Percentiles rank a stretch among this genome's conserved stretches.
phyloP scores from a whole-genome alignment of 2,329 filamentous ascomycete genomes.

The Dothistroma pini region DNA sequence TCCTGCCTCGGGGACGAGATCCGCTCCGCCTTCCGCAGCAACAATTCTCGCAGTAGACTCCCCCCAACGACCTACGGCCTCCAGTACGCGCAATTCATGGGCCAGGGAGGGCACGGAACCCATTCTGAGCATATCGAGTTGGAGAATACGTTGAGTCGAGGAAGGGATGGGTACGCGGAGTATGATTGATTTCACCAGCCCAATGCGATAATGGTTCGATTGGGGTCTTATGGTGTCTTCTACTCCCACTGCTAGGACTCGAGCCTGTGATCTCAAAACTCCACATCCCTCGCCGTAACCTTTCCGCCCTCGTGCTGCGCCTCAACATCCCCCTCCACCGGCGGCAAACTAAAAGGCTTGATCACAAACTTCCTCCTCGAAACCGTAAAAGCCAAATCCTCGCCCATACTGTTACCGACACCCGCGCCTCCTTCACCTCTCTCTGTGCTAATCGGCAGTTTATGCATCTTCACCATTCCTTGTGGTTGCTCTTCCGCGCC shows the following conservation, averaged over 20 bases:
- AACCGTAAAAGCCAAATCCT: slow-evolving; percentile 87
- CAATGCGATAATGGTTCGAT: not conserved
- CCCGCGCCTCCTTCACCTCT: slow-evolving; percentile 75
- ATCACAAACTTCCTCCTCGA: slow-evolving; percentile 81
- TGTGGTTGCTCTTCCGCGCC: slow-evolving; percentile 72
- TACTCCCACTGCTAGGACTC: not conserved
- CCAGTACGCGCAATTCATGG: slow-evolving; percentile 55
- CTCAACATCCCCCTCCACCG: slow-evolving; percentile 70
- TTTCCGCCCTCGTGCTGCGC: slow-evolving; percentile 49
- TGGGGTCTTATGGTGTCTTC: not conserved
- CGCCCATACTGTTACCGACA: slow-evolving; percentile 60
- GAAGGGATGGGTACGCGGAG: slow-evolving; percentile 3
- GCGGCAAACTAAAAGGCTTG: slow-evolving; percentile 83
- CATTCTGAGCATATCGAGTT: slow-evolving; percentile 62
- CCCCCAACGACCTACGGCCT: slow-evolving; percentile 49
- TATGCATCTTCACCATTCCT: slow-evolving; percentile 79
- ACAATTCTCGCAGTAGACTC: slow-evolving; percentile 37
- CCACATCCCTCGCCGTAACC: slow-evolving; percentile 62
- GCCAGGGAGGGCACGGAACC: slow-evolving; percentile 49
- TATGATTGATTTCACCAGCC: not conserved
- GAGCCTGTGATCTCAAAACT: slow-evolving; percentile 68
- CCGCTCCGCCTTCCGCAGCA: slow-evolving; percentile 45
- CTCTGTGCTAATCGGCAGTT: slow-evolving; percentile 80
- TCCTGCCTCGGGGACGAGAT: slow-evolving; percentile 54
- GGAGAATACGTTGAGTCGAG: slow-evolving; percentile 54